Percentiles rank a stretch among this genome's conserved stretches.
Evolutionary conservation across 1,139 yeast species (phyloP).

Genomic region (Geotrichum citri-aurantii): DNA sequence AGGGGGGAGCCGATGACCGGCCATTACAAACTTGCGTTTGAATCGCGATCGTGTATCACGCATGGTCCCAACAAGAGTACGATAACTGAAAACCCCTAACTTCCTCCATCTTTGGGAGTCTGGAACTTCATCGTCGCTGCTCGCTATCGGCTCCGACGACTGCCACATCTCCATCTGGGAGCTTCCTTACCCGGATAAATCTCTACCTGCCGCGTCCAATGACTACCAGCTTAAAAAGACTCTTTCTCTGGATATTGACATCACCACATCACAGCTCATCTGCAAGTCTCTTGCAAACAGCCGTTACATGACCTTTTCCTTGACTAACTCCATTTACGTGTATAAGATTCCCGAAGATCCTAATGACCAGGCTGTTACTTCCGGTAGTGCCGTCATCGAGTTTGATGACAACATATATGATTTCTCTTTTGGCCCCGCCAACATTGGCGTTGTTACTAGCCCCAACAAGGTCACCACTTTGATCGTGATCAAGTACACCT

Average conservation of each 20-base stretch:
- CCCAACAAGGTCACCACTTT: neutral
- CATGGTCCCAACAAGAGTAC: too few relatives aligned
- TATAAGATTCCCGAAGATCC: slow-evolving; percentile 2
- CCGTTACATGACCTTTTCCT: slow-evolving; percentile 9
- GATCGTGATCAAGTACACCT: neutral
- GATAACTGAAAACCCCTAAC: too few relatives aligned
- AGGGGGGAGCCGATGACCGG: too few relatives aligned
- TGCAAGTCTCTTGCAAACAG: slow-evolving; percentile 14
- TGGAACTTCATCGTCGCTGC: slow-evolving; percentile 8
- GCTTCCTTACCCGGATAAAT: slow-evolving; percentile 2
- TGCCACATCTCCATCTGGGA: slow-evolving; percentile 13
- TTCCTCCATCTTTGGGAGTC: slow-evolving; percentile 14
- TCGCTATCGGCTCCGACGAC: slow-evolving; percentile 13
- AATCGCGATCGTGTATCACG: too few relatives aligned
- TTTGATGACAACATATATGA: slow-evolving; percentile 8
- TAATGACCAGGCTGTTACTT: neutral
- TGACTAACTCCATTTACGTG: slow-evolving; percentile 5
- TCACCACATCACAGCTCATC: neutral
- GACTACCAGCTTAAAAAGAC: slow-evolving; percentile 4
- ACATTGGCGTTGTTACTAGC: neutral
- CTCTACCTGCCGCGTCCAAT: neutral
- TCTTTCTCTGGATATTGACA: slow-evolving; percentile 1
- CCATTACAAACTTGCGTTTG: too few relatives aligned
- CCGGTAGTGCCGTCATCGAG: slow-evolving; percentile 7
- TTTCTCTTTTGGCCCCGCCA: slow-evolving; percentile 6